Evolutionary conservation across 805 yeast genomes (phyloP), one percentile per base, ranked within the genome.

Genomic region (Nakazawaea wickerhamii): DNA sequence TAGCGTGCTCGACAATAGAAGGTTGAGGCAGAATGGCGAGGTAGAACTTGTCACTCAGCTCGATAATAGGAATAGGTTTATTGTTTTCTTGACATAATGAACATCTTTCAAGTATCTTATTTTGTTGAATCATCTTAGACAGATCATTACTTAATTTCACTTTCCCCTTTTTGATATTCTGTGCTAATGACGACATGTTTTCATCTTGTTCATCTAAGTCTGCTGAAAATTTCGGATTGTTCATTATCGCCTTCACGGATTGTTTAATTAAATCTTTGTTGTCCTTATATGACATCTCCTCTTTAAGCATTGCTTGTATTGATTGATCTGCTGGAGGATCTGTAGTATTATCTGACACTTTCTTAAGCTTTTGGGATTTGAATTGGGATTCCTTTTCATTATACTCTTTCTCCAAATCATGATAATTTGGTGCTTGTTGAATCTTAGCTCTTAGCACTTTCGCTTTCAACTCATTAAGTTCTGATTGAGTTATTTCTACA

Each of bases 141-240:
- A 61, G 48, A 17, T 58, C 57, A 34, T 53, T 57, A 25, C 48
- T 50, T 31, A 61, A 46, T 36, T 65, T 59, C 7, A 61, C 48
- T 19, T 57, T 55, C 7, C 59, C 60, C 14, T 51, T 50, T 17
- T 55, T 49, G 9, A 60, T 48, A 14, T 61, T 45, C 14, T 50
- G 41, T 0, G 76, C 68, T 8, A 71, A 54, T 30, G 53, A 54
- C 0, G 56, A 55, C 1, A 73, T 66, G 32, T 61, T 59, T 5
- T 70, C 75, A 40, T 68, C 73, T 38, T 68, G 65, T 32, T 64
- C 61, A 31, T 72, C 77, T 33, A 65, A 43, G 39, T 69, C 73
- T n/a, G 58, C 53, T 14, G 57, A 55, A 48, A 55, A 72, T 14
- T 52, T 57, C 27, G 55, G 58, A 42, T 70, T 71, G 21, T 57